These are phyloP conservation scores for Pleurotus sapidus DNA, from an alignment of 768 basidiomycete species.

Conservation along the genomic window DNA sequence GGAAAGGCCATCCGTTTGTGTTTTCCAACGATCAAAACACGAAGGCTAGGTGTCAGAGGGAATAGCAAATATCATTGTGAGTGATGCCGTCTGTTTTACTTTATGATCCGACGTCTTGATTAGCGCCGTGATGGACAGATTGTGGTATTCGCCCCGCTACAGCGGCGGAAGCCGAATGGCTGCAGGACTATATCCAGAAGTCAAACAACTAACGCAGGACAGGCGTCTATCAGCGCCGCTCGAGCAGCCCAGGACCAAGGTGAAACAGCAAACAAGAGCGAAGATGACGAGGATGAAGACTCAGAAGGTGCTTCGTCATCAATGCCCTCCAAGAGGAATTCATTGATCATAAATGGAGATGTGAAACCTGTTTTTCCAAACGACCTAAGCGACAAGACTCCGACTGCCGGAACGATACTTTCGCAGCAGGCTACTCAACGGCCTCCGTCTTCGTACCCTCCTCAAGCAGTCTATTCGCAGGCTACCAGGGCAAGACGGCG, in stretches of 20 bases:
- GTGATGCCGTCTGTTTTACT: conserved; percentile 34
- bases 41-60: conserved; percentile 87
- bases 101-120: conserved; percentile 25
- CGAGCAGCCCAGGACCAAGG: conserved; percentile 68
- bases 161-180: conserved; percentile 86
- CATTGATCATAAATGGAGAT: conserved; percentile 63
- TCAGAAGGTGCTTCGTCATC: conserved; percentile 70
- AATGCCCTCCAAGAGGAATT: conserved; percentile 68
- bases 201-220: conserved; percentile 84
- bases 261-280: conserved; percentile 56
- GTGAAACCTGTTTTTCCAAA: conserved; percentile 57
- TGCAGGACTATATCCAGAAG: conserved; percentile 89
- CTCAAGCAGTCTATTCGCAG: conserved; percentile 78
- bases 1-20: conserved; percentile 93
- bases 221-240: conserved; percentile 72
- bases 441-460: conserved; percentile 52
- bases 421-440: conserved; percentile 74
- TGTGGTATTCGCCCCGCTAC: conserved; percentile 93
- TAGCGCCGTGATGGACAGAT: conserved; percentile 48
- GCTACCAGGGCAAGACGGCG: conserved; percentile 58
- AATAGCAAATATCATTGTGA: conserved; percentile 96
- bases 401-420: conserved; percentile 73
- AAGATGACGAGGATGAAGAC: conserved; percentile 81
- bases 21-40: conserved; percentile 93
- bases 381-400: conserved; percentile 82